Evolutionary conservation across 345 rosid species (phyloP).

Genomic region (Passiflora organensis): DNA sequence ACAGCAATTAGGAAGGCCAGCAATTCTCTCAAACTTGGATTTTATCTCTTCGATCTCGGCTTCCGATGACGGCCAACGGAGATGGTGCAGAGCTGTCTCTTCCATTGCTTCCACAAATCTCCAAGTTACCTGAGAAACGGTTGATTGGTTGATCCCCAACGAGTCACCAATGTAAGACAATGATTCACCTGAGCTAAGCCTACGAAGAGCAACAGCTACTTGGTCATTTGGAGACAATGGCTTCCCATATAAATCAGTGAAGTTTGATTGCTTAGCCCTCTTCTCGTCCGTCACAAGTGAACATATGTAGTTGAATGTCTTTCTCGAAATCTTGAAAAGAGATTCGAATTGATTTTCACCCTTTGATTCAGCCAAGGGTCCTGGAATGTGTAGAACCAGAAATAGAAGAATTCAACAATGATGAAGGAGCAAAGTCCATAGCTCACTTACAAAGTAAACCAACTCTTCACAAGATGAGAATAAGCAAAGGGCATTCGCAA

Average conservation of each 20-base stretch:
- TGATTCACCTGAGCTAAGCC: constrained; percentile 77
- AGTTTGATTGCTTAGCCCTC: constrained; percentile 47
- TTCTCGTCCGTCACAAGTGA: too few relatives aligned
- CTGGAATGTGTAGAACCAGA: too few relatives aligned
- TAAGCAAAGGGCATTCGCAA: too few relatives aligned
- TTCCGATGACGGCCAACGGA: constrained; percentile 57
- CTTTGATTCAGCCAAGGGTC: too few relatives aligned
- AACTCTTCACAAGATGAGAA: too few relatives aligned
- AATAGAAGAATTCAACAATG: too few relatives aligned
- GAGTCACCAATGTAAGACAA: constrained; percentile 55
- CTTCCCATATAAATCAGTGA: constrained; percentile 40
- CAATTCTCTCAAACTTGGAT: constrained; percentile 55
- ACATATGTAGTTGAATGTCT: too few relatives aligned
- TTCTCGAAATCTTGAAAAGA: too few relatives aligned
- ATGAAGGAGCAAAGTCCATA: too few relatives aligned
- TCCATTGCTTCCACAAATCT: constrained; percentile 78
- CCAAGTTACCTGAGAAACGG: constrained; percentile 75
- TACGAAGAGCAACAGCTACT: constrained; percentile 68
- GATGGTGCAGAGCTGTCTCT: constrained; percentile 55
- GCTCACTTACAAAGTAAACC: too few relatives aligned
- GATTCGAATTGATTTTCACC: too few relatives aligned
- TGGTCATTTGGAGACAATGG: constrained; percentile 49
- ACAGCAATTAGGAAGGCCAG: constrained; percentile 65
- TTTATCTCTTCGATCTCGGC: constrained; percentile 42
- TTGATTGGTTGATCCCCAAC: constrained; percentile 64